Evolutionary conservation across 352 stramenopile genomes (phyloP).

Genomic region (Phytophthora uliginosa): DNA sequence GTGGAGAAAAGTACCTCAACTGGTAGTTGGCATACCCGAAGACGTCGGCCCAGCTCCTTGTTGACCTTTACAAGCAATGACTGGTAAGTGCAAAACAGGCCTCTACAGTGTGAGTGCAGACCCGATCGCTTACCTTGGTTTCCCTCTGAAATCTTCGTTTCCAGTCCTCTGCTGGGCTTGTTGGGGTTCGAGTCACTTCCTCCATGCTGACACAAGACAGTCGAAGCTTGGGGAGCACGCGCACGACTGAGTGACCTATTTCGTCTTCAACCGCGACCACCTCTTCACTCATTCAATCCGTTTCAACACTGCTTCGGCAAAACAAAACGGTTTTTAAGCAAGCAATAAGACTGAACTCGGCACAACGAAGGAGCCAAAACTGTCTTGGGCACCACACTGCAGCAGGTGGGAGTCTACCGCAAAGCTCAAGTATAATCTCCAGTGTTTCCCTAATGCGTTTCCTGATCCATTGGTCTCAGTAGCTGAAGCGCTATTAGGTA

Average conservation of each 20-base stretch:
- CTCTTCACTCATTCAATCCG: slow-evolving; percentile 36
- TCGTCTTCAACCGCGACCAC: slow-evolving; percentile 26
- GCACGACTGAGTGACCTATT: slow-evolving; percentile 12
- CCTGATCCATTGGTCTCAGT: background rate
- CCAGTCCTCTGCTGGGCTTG: slow-evolving; percentile 48
- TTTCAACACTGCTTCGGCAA: slow-evolving; percentile 25
- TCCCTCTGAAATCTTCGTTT: slow-evolving; percentile 75
- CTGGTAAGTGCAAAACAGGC: background rate
- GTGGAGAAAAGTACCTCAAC: background rate
- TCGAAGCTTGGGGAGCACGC: background rate
- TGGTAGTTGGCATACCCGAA: slow-evolving; percentile 49
- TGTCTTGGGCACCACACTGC: background rate
- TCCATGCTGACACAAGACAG: slow-evolving; percentile 18
- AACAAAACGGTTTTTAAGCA: slow-evolving; percentile 19
- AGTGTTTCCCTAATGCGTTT: background rate
- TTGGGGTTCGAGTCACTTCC: slow-evolving; percentile 14
- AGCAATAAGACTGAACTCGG: background rate
- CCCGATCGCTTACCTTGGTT: slow-evolving; percentile 58
- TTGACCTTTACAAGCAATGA: slow-evolving; percentile 62
- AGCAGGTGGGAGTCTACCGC: background rate
- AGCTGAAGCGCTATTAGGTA: background rate
- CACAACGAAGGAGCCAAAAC: background rate
- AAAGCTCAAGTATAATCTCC: background rate
- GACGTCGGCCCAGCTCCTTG: slow-evolving; percentile 69
- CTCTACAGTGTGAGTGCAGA: background rate